Base-by-base conservation (phyloP, 2,329 filamentous ascomycete species). In the Dothiorella sarmentorum region DNA sequence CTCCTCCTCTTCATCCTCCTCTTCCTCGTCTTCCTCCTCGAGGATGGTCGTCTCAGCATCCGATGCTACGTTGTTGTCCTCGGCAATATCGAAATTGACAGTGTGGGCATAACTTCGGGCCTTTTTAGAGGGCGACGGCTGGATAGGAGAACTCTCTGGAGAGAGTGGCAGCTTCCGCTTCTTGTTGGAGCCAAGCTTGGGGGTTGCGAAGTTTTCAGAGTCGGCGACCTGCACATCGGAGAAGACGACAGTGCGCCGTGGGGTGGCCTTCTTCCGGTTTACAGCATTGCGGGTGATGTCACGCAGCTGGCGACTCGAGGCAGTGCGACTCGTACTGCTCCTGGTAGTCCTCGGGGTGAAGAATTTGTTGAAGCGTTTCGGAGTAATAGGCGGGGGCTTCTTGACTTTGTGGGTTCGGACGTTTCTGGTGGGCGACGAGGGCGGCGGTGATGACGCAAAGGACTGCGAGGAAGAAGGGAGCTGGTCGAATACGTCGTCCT, bases 281-380 rank as follows among this genome's bases (percentile, higher is more conserved):
- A 74, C 63, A 35, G 73, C 78, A 63, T 74, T 71, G 56, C 71
- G 73, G 56, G 78, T 80, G 63, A 81, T 80, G 63, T 81, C 78
- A 59, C 76, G 76, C 62, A 81, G 66, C 61, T 78, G 75, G 60
- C 77, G 70, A 24, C 73, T 74, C 61, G 71, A 74, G 59, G 73
- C 18, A 15, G 24, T 31, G 9, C 47, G 29, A n/a, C 37, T 27
- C 7, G 49, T 59, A 40, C 22, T 38, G 40, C 20, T 59, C 27
- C 47, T 37, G 18, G 57, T 53, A 15, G 57, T 59, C 45, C 76
- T 70, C 10, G 78, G 78, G 11, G 77, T 79, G 68, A 81, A 81
- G 69, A 81, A 81, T 61, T 76, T 75, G 47, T 68, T 78, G 68
- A 81, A 80, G 59, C 78, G 73, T 64, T 78, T 78, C 6, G 78